These are phyloP conservation scores for Sporothrix humicola DNA, from an alignment of 2,329 filamentous ascomycete species.

Conservation along the genomic window DNA sequence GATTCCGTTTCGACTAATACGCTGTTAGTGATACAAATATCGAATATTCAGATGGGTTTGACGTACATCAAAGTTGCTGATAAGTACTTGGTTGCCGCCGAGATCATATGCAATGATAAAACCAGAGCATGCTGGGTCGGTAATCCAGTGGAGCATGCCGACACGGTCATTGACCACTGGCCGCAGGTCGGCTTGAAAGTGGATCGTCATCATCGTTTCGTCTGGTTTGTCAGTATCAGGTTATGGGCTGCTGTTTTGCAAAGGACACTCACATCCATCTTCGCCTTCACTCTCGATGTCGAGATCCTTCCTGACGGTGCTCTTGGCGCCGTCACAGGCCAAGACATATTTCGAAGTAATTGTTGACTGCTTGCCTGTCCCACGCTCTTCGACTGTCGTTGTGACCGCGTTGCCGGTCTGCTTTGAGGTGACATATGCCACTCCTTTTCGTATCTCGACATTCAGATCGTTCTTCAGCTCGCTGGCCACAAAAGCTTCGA, in stretches of 20 bases:
- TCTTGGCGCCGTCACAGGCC: slow-evolving; percentile 3
- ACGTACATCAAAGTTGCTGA: background rate
- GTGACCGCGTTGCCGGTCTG: background rate
- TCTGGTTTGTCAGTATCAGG: background rate
- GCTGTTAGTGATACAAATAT: too few species aligned
- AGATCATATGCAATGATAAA: background rate
- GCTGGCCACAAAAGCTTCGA: background rate
- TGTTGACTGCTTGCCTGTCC: background rate
- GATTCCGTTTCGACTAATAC: background rate
- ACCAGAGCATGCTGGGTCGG: background rate
- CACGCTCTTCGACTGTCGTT: background rate
- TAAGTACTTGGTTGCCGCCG: background rate
- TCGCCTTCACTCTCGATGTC: background rate
- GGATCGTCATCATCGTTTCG: background rate
- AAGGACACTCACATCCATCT: background rate
- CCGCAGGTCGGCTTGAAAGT: background rate
- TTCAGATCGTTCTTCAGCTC: background rate
- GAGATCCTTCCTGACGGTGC: background rate
- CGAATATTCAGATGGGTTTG: background rate
- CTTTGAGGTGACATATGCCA: background rate
- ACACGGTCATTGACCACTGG: background rate
- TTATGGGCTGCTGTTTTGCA: background rate
- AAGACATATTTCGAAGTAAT: background rate
- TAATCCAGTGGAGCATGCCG: background rate
- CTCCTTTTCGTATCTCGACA: background rate